Conservation (phyloP, 805 yeast genomes). For the Ogataea degrootiae region DNA sequence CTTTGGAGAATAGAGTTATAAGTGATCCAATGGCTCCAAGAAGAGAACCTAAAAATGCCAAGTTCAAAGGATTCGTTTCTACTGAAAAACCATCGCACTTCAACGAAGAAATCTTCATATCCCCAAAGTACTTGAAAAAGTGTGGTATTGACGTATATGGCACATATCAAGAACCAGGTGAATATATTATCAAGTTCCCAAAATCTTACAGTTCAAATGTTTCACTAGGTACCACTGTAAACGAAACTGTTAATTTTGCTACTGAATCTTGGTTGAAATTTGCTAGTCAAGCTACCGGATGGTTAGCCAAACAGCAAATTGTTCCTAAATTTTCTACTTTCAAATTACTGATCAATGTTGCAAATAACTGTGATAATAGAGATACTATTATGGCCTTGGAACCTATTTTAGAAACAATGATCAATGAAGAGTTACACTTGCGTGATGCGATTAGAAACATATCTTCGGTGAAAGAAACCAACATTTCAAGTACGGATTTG, state of each 20-base stretch:
- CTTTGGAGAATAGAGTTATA: constrained; percentile 22
- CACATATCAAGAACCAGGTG: constrained; percentile 57
- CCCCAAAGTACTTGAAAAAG: constrained; percentile 44
- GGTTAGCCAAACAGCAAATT: constrained; percentile 44
- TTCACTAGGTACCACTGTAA: constrained; percentile 51
- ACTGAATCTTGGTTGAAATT: constrained; percentile 50
- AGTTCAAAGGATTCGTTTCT: constrained; percentile 25
- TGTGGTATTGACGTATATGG: constrained; percentile 45
- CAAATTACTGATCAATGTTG: constrained; percentile 43
- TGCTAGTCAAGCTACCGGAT: constrained; percentile 44
- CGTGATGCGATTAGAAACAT: constrained; percentile 35
- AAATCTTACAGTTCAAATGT: constrained; percentile 45
- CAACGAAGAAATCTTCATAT: constrained; percentile 43
- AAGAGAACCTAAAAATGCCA: constrained; percentile 25
- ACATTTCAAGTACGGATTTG: constrained; percentile 3
- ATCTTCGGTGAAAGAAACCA: constrained; percentile 31
- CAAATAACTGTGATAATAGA: constrained; percentile 38
- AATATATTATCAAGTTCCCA: constrained; percentile 55
- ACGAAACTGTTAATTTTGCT: constrained; percentile 56
- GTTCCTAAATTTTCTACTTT: constrained; percentile 51
- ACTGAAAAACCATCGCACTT: constrained; percentile 11
- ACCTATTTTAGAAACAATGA: constrained; percentile 31
- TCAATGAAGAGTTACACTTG: constrained; percentile 38
- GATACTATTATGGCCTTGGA: constrained; percentile 31
- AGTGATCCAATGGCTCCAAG: constrained; percentile 18